Base-by-base conservation (phyloP, 345 rosid species). In the Populus euphratica region DNA sequence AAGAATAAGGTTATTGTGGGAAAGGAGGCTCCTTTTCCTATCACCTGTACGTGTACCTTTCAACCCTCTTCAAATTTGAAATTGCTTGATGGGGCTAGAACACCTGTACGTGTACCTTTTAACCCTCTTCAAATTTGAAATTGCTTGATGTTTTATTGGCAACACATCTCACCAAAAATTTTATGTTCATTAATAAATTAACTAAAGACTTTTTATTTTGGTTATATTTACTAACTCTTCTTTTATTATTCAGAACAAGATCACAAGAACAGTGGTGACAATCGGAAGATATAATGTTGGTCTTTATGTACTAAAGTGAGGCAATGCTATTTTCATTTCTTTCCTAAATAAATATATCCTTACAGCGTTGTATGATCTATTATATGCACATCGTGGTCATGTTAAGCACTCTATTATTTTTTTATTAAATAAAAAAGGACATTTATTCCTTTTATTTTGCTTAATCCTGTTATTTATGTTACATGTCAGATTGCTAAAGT, bases 131-230 rank as follows among this genome's bases (percentile, higher is more conserved):
- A 56, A 16, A 33, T 67, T 2, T 68, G 5, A 29, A 73, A n/a
- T 23, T 74, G 1, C 12, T 69, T 43, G 54, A 79, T 52, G 70
- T 74, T 39, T 43, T 74, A 61, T 73, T 74, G 43, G 50, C 59
- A 8, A 44, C 70, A 43, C 16, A 69, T 18, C 41, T 73, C 44
- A 73, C 31, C 0, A 79, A 67, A 73, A 73, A 52, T 73, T 43
- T 73, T 18, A 8, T 79, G 3, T 73, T 62, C 9, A 73, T 67
- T 79, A 79, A 77, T 67, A 67, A 79, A 74, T 52, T 38, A 29
- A 73, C 70, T 1, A 6, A 5, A 16, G 27, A 77, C 33, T 70
- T 69, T 41, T 8, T 36, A 1, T 23, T 2, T 0, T 18, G 1
- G 9, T 36, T 6, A 17, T 33, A 16, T 73, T 54, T 73, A 33